Conservation (phyloP, 2,329 filamentous ascomycete species). For the Aspergillus sp. region DNA sequence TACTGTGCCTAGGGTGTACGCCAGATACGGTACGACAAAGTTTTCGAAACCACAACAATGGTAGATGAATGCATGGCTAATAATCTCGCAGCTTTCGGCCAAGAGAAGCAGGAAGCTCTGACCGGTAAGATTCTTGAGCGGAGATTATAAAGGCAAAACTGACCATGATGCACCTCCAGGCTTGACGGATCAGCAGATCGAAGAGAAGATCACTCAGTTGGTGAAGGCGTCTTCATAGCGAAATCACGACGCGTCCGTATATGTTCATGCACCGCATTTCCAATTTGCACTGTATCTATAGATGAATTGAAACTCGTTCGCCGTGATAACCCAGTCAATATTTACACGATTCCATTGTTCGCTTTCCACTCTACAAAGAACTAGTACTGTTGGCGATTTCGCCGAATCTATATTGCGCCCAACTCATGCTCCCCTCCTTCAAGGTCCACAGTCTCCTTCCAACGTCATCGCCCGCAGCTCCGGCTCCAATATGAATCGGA, state of each 20-base stretch:
- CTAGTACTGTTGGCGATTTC: constrained; percentile 30
- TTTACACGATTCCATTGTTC: constrained; percentile 1
- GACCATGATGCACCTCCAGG: constrained; percentile 44
- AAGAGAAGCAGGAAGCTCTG: constrained; percentile 66
- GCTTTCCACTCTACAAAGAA: constrained; percentile 22
- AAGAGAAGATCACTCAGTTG: constrained; percentile 65
- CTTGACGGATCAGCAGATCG: constrained; percentile 70
- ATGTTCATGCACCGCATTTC: constrained; percentile 30
- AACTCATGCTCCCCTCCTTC: constrained; percentile 55
- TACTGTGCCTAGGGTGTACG: constrained; percentile 82
- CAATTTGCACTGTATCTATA: constrained; percentile 41
- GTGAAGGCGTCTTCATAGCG: constrained; percentile 55
- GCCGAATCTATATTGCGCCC: constrained; percentile 59
- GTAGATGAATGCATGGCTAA: constrained; percentile 16
- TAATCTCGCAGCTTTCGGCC: constrained; percentile 59
- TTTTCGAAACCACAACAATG: not conserved
- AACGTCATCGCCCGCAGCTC: constrained; percentile 54
- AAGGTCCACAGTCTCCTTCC: constrained; percentile 53
- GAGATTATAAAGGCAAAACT: not conserved
- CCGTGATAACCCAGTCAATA: constrained; percentile 13
- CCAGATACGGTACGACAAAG: constrained; percentile 75
- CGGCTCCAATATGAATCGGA: constrained; percentile 61
- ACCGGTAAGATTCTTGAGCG: constrained; percentile 50
- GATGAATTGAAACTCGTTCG: constrained; percentile 34
- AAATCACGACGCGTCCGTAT: constrained; percentile 20